These are phyloP conservation scores for Coprinellus micaceus DNA, from an alignment of 768 basidiomycete genomes.

Conservation along the genomic window DNA sequence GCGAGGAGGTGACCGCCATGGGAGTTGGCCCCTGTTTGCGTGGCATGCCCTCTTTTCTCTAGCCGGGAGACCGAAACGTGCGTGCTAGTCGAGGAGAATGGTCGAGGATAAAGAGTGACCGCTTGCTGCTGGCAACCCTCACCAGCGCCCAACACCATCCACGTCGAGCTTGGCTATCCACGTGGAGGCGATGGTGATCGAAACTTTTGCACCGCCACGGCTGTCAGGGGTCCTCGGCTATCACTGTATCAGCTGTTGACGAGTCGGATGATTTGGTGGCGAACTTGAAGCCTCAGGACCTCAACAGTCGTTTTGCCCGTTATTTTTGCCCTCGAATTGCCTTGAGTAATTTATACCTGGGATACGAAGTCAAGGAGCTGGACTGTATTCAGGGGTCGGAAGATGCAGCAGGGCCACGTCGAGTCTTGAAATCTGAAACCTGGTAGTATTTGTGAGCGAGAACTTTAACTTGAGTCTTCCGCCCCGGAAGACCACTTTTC, in stretches of 20 bases:
- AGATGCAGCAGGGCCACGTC: no score
- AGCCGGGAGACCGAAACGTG: neutral
- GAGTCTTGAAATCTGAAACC: no score
- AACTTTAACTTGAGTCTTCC: no score
- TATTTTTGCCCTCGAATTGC: neutral
- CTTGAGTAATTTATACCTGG: no score
- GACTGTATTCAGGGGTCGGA: no score
- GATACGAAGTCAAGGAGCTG: no score
- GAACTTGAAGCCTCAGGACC: neutral
- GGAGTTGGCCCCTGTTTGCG: conserved; percentile 31
- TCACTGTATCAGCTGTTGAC: neutral
- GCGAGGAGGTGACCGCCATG: conserved; percentile 54
- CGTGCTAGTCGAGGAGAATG: neutral
- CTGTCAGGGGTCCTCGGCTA: neutral
- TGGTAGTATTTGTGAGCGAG: no score
- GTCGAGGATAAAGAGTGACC: neutral
- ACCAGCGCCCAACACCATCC: neutral
- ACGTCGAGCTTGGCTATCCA: conserved; percentile 4
- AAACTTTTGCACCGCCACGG: neutral
- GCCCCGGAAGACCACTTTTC: no score
- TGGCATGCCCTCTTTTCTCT: conserved; percentile 37
- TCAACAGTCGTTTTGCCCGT: neutral
- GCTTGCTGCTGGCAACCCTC: neutral
- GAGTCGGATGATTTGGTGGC: no score
- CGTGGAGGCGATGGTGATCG: neutral